Evolutionary conservation across 345 rosid species (phyloP).

Genomic region (Pseudoturritis turrita): DNA sequence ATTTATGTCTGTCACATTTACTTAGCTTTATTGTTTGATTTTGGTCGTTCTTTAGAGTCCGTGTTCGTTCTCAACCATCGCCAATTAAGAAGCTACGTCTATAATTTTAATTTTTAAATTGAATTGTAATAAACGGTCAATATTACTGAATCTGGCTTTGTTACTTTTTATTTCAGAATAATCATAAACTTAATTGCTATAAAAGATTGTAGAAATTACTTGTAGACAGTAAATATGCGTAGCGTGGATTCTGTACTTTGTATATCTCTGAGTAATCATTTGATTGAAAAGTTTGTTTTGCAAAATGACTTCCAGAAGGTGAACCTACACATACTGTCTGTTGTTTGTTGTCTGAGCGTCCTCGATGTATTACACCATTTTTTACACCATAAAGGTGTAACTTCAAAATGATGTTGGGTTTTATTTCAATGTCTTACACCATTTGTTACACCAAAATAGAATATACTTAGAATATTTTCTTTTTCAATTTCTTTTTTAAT

Average conservation of each 20-base stretch:
- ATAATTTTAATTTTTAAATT: neutral
- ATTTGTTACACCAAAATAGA: too few species aligned
- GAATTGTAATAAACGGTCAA: neutral
- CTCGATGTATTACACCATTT: too few species aligned
- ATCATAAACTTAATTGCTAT: neutral
- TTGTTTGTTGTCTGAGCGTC: too few species aligned
- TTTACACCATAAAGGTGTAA: too few species aligned
- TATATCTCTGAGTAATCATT: too few species aligned
- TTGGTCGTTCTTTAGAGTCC: neutral
- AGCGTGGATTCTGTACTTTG: too few species aligned
- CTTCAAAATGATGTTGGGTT: too few species aligned
- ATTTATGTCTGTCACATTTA: neutral
- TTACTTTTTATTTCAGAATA: neutral
- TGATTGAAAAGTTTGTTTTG: neutral
- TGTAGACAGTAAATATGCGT: too few species aligned
- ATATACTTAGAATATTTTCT: too few species aligned
- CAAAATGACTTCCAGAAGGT: conserved; percentile 3
- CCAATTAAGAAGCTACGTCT: neutral
- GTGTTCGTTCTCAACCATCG: neutral
- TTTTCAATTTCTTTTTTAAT: too few species aligned
- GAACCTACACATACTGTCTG: neutral
- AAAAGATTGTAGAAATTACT: too few species aligned
- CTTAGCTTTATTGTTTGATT: neutral
- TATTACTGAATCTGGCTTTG: neutral
- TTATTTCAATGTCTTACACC: too few species aligned